These are phyloP conservation scores for Plectranthus barbatus DNA, from an alignment of 257 asterid genomes.

Conservation along the genomic window DNA sequence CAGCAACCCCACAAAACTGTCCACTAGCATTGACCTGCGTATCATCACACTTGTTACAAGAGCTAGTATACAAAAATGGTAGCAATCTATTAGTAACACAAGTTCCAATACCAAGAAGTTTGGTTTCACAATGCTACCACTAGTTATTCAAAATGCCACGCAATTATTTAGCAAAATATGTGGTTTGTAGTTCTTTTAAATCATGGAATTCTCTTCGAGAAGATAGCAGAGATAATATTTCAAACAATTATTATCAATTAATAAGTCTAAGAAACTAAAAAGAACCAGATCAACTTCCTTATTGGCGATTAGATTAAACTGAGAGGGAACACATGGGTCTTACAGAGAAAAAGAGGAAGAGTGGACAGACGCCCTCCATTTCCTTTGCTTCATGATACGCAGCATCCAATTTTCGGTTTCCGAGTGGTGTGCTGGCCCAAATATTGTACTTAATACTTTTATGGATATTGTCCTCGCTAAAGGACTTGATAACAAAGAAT, in stretches of 20 bases:
- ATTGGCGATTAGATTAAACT: background rate
- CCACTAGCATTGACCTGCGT: slow-evolving; percentile 96
- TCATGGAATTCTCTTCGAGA: background rate
- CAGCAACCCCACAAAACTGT: slow-evolving; percentile 97
- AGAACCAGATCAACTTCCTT: slow-evolving; percentile 14
- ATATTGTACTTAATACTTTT: slow-evolving; percentile 84
- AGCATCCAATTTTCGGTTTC: slow-evolving; percentile 92
- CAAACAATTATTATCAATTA: background rate
- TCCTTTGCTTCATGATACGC: slow-evolving; percentile 75
- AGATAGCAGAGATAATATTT: background rate
- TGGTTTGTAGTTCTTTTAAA: background rate
- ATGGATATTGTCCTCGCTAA: slow-evolving; percentile 96
- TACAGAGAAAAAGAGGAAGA: slow-evolving; percentile 93
- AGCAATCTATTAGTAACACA: background rate
- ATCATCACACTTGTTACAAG: slow-evolving; percentile 11
- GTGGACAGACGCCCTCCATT: slow-evolving; percentile 57
- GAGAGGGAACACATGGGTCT: slow-evolving; percentile 15
- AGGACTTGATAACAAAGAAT: slow-evolving; percentile 90
- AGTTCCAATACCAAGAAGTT: background rate
- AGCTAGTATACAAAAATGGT: slow-evolving; percentile 5
- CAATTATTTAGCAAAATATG: background rate
- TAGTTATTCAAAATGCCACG: background rate
- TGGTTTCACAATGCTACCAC: background rate
- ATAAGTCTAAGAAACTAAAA: slow-evolving; percentile 21
- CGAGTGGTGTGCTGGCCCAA: slow-evolving; percentile 98